Conservation (phyloP, 1,284 basidiomycete genomes). For the Puccinia triticina region DNA sequence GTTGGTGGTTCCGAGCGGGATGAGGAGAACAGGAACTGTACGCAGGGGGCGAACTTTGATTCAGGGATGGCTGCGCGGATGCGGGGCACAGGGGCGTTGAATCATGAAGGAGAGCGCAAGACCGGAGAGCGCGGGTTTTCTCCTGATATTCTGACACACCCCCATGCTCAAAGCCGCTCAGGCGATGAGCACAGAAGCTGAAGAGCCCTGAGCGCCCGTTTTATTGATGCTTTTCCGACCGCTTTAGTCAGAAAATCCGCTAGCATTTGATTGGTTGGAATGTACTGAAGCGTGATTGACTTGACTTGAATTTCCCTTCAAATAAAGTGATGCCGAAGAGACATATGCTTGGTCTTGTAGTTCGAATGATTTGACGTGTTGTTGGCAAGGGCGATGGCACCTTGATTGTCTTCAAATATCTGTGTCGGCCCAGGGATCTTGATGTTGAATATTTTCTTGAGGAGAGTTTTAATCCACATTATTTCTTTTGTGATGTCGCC, state of each 20-base stretch:
- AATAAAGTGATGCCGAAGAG: neutral
- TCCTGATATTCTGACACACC: neutral
- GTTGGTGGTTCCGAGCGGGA: too few species aligned
- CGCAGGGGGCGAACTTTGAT: too few species aligned
- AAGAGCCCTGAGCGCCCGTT: neutral
- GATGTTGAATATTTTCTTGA: neutral
- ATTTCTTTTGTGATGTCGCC: neutral
- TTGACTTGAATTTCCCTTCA: neutral
- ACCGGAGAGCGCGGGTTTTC: too few species aligned
- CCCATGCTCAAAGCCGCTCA: slow-evolving; percentile 1
- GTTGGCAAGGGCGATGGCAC: neutral
- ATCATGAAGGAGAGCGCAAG: too few species aligned
- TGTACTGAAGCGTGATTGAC: neutral
- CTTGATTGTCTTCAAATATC: neutral
- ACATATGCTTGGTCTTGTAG: neutral
- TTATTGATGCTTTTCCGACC: neutral
- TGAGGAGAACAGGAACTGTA: too few species aligned
- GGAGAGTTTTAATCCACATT: neutral
- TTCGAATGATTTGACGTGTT: slow-evolving; percentile 8
- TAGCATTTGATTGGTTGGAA: neutral
- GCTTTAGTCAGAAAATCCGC: neutral
- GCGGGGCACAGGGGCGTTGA: too few species aligned
- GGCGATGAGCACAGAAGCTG: neutral
- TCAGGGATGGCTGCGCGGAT: too few species aligned
- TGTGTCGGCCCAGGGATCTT: neutral